Conservation (phyloP, 257 asterid species). For the Scutellaria barbata region DNA sequence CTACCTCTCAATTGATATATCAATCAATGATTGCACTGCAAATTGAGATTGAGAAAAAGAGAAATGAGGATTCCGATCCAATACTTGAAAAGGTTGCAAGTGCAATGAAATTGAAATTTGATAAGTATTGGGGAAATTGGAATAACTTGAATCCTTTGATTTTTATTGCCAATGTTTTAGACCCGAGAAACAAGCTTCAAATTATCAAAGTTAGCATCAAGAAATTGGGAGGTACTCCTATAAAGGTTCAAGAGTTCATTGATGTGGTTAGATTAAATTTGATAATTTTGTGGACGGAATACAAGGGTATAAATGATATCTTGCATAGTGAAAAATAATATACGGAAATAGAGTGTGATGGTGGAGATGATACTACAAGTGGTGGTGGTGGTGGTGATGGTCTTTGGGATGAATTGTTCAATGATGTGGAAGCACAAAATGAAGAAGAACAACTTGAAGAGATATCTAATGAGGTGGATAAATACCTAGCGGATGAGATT, state of each 20-base stretch:
- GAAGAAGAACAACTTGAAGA: not conserved
- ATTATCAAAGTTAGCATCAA: constrained; percentile 8
- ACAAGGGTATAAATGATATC: not conserved
- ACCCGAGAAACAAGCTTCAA: constrained; percentile 17
- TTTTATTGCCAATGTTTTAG: constrained; percentile 11
- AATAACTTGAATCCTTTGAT: not conserved
- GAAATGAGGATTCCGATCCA: not conserved
- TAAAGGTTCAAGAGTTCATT: not conserved
- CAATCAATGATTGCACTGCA: too few relatives aligned
- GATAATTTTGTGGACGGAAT: constrained; percentile 8
- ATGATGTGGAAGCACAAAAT: constrained; percentile 12
- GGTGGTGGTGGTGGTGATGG: not conserved
- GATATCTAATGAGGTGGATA: too few relatives aligned
- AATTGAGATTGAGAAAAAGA: not conserved
- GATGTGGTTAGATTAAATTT: not conserved
- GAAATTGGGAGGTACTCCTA: not conserved
- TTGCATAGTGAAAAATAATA: not conserved
- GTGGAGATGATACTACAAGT: not conserved
- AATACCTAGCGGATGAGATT: too few relatives aligned
- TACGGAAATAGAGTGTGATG: not conserved
- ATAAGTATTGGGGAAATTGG: constrained; percentile 11
- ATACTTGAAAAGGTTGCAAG: not conserved
- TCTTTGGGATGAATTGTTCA: constrained; percentile 25
- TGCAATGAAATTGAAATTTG: constrained; percentile 7
- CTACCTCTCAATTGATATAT: too few relatives aligned